These are phyloP conservation scores for Gaillardinia entomophila DNA, from an alignment of 805 yeast species.

Conservation along the genomic window DNA sequence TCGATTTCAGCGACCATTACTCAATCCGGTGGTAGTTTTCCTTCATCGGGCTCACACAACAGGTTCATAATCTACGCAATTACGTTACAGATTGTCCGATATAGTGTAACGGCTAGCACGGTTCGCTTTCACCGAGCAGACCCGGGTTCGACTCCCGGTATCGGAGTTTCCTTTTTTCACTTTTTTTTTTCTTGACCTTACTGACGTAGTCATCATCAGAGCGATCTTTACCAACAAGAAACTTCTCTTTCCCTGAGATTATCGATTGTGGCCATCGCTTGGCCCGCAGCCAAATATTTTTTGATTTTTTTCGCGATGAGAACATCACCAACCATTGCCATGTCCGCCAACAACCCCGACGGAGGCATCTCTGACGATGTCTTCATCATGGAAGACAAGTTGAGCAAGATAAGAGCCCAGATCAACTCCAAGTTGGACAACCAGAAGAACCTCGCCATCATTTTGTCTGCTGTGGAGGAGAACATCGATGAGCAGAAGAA, in stretches of 20 bases:
- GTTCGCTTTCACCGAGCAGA: slow-evolving; percentile 81
- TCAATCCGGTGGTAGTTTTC: no score
- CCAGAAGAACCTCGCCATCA: slow-evolving; percentile 79
- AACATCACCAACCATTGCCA: slow-evolving; percentile 5
- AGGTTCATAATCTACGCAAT: no score
- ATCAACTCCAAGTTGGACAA: slow-evolving; percentile 74
- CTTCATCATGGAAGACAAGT: slow-evolving; percentile 55
- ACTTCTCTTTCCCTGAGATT: no score
- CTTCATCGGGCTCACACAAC: no score
- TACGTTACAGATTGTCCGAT: no score
- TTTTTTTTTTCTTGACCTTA: background rate
- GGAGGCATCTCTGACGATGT: slow-evolving; percentile 28
- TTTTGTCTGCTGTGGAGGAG: slow-evolving; percentile 86
- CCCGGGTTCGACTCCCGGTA: slow-evolving; percentile 88
- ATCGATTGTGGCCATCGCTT: no score
- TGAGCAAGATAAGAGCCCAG: slow-evolving; percentile 67
- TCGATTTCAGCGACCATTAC: background rate
- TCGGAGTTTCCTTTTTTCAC: slow-evolving; percentile 37
- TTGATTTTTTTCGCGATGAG: background rate
- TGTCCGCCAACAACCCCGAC: slow-evolving; percentile 32
- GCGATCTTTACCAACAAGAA: no score
- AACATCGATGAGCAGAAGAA: slow-evolving; percentile 65
- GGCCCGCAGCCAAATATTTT: no score
- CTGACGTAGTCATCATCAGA: background rate
- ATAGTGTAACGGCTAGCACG: slow-evolving; percentile 81